Evolutionary conservation across 495 filamentous ascomycete genomes (phyloP), one percentile per base, ranked within the genome.

Genomic region (Cryomyces antarcticus): DNA sequence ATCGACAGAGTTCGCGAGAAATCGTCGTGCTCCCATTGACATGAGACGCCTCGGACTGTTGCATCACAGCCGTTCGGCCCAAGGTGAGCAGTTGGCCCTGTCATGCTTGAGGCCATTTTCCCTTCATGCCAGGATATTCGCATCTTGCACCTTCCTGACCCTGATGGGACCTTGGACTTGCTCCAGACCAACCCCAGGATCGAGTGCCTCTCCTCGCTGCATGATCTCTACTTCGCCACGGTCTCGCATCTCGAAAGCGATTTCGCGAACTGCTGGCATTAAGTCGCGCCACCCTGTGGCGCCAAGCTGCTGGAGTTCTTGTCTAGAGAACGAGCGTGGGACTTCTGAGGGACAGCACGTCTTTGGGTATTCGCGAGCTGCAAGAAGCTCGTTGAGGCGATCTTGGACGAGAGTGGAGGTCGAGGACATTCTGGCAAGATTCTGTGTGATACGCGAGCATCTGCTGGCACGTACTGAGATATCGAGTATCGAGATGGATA

Each of bases 311-410:
- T 39, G 17, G 6, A 69, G 52, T 41, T 69, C 62, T 6, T 41
- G 39, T 3, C 33, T 7, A 6, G 57, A 54, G 11, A 69, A 49
- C 0, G 60, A 52, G 10, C 67, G 57, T 7, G 67, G 58, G 24
- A 67, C 54, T 54, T 69, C 67, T 1, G 67, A 70, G 5, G 67
- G 67, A 47, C 67, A 70, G 29, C 66, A 57, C 3, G 67, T 70
- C 46, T 69, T 70, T 7, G 67, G 67, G 7, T 44, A 55, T 6
- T 46, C 41, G 4, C 57, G 36, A 5, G 28, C 46, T 11, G 31
- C 6, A 4, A 59, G 41, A 9, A 59, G 48, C 13, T 39, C 9
- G 4, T 24, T 10, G 9, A 51, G 42, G 30, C 44, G 54, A 5
- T 31, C 6, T 36, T 43, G 37, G 17, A 24, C 17, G 29, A 51